phyloP scores from a whole-genome alignment of 371 early-diverging fungal genomes.

The Zopfochytrium polystomum region DNA sequence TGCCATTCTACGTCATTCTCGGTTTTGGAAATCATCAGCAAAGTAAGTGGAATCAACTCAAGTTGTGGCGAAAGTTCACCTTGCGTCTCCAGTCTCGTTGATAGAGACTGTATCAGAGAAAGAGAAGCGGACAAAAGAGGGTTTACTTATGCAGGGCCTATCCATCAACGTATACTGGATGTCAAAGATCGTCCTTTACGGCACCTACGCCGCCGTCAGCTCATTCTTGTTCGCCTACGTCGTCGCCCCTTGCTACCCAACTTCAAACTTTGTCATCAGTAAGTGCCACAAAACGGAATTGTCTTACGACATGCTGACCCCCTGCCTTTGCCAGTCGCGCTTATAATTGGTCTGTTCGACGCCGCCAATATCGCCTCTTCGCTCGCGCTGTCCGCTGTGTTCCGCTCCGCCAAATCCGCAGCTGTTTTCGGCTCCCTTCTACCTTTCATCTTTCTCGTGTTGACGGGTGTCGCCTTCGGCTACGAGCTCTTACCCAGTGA shows the following conservation, averaged over 20 bases:
- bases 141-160: constrained; percentile 24
- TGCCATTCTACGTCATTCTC: too few relatives aligned
- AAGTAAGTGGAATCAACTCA: too few relatives aligned
- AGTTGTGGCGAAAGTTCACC: too few relatives aligned
- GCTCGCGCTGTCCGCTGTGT: constrained; percentile 13
- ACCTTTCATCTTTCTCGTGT: constrained; percentile 13
- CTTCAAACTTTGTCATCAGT: background rate
- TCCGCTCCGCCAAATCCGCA: constrained; percentile 15
- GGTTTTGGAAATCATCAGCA: too few relatives aligned
- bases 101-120: constrained; percentile 20
- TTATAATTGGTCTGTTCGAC: constrained; percentile 12
- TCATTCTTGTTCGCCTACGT: too few relatives aligned
- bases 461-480: constrained; percentile 2
- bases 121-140: constrained; percentile 26
- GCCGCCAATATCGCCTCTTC: constrained; percentile 16
- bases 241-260: too few relatives aligned
- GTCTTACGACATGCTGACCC: background rate
- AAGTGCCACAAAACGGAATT: background rate
- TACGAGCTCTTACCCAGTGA: constrained; percentile 16
- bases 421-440: constrained; percentile 8
- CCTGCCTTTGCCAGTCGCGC: constrained; percentile 4
- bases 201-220: too few relatives aligned
- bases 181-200: too few relatives aligned
- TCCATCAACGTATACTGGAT: constrained; percentile 13
- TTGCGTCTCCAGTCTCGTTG: constrained; percentile 13